Percentiles rank a stretch among this genome's conserved stretches.
Conservation (phyloP, 768 basidiomycete species). For the Boletus coccyginus region DNA sequence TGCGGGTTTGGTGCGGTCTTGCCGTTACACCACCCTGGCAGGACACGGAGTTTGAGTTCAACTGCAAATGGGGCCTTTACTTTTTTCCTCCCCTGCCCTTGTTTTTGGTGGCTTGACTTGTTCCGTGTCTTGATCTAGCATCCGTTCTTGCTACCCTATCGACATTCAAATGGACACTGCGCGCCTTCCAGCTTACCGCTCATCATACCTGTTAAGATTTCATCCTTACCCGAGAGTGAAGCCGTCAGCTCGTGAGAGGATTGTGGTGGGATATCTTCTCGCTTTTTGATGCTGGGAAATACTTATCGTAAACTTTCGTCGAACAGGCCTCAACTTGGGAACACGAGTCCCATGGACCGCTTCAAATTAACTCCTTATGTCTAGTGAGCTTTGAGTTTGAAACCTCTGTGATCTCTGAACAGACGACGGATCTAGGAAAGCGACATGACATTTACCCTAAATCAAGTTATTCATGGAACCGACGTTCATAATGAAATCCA, state of each 20-base stretch:
- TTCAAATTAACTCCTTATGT: background rate
- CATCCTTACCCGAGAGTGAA: slow-evolving; percentile 30
- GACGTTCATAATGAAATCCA: background rate
- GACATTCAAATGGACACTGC: slow-evolving; percentile 15
- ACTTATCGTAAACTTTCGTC: slow-evolving; percentile 1
- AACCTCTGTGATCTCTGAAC: background rate
- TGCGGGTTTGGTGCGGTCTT: slow-evolving; percentile 27
- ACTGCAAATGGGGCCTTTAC: slow-evolving; percentile 14
- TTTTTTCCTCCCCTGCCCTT: background rate
- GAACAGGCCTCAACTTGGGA: slow-evolving; percentile 11
- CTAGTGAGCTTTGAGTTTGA: slow-evolving; percentile 4
- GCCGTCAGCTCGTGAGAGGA: slow-evolving; percentile 22
- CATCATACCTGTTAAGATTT: slow-evolving; percentile 27
- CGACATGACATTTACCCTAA: background rate
- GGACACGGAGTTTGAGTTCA: slow-evolving; percentile 19
- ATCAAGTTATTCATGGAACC: slow-evolving; percentile 7
- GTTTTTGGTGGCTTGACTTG: slow-evolving; percentile 1
- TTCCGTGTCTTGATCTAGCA: background rate
- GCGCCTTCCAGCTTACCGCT: slow-evolving; percentile 25
- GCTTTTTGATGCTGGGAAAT: slow-evolving; percentile 4
- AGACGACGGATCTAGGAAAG: slow-evolving; percentile 9
- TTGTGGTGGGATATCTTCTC: slow-evolving; percentile 18
- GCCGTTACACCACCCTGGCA: slow-evolving; percentile 25
- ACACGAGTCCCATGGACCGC: background rate
- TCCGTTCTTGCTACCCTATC: background rate